A percentile compares a stretch with the other conserved stretches of the same genome.
Evolutionary conservation across 1,284 basidiomycete species (phyloP).

Genomic region (Cerrena zonata): DNA sequence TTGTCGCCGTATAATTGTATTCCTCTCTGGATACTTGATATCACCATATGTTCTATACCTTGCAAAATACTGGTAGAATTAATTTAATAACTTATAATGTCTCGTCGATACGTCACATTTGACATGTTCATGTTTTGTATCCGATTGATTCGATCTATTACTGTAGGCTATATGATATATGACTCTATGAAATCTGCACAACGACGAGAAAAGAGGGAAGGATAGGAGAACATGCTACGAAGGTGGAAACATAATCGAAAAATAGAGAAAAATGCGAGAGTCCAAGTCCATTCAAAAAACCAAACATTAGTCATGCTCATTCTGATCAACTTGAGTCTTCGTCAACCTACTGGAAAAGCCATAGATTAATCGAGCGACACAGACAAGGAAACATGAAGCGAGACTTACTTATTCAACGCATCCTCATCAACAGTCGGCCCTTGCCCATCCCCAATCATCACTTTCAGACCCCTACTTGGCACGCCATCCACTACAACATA

Average conservation of each 20-base stretch:
- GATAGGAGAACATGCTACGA: background rate
- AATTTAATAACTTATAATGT: background rate
- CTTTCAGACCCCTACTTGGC: conserved; percentile 59
- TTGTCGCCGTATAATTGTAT: too few relatives aligned
- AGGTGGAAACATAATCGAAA: background rate
- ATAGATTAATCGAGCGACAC: background rate
- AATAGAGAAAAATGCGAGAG: background rate
- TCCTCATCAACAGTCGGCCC: conserved; percentile 51
- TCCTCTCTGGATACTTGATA: background rate
- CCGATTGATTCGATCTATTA: background rate
- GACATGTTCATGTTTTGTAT: background rate
- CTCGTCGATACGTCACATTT: background rate
- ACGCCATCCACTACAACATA: conserved; percentile 66
- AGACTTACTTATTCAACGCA: conserved; percentile 51
- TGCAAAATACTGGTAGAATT: too few relatives aligned
- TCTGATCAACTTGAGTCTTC: conserved; percentile 1
- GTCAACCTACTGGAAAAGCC: background rate
- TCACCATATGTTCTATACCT: background rate
- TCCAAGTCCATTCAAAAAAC: background rate
- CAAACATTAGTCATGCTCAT: background rate
- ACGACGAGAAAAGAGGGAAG: background rate
- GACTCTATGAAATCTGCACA: background rate
- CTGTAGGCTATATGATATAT: background rate
- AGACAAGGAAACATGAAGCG: background rate
- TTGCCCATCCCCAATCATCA: conserved; percentile 66